These are phyloP conservation scores for Oleoguttula mirabilis DNA, from an alignment of 495 filamentous ascomycete genomes.

Conservation along the genomic window DNA sequence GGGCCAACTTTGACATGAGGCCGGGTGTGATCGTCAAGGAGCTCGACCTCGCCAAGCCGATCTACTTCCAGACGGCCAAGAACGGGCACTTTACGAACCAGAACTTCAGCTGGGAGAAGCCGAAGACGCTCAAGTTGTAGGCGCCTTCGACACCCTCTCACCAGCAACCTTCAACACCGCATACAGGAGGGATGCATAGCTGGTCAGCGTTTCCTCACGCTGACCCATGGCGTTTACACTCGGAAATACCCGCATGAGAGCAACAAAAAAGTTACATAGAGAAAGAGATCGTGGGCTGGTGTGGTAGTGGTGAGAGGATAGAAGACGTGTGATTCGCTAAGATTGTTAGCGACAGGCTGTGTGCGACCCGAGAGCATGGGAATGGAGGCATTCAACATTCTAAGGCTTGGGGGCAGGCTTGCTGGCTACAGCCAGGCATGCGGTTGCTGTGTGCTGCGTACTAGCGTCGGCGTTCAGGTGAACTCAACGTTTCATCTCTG, in stretches of 20 bases:
- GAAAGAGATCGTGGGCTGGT: too few relatives aligned
- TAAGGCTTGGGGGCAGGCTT: constrained; percentile 4
- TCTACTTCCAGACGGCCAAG: constrained; percentile 97
- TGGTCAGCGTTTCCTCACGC: too few relatives aligned
- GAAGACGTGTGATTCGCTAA: neutral
- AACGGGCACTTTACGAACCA: constrained; percentile 99
- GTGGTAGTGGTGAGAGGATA: too few relatives aligned
- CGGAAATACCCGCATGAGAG: too few relatives aligned
- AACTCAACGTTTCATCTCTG: constrained; percentile 1
- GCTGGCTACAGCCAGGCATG: neutral
- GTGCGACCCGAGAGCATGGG: neutral
- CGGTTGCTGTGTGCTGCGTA: neutral
- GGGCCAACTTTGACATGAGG: constrained; percentile 88
- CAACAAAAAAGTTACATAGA: too few relatives aligned
- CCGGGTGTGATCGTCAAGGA: constrained; percentile 98
- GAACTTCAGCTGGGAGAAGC: constrained; percentile 94
- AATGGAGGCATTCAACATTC: constrained; percentile 9
- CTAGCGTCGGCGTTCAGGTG: constrained; percentile 3
- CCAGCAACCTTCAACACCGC: too few relatives aligned
- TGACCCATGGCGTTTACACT: too few relatives aligned
- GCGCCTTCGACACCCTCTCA: too few relatives aligned
- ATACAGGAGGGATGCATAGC: too few relatives aligned
- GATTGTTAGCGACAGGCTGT: constrained; percentile 1
- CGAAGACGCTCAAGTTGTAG: constrained; percentile 83
- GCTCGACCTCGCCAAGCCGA: constrained; percentile 85